Evolutionary conservation across 1,139 yeast genomes (phyloP).

Genomic region (Blastobotrys indianensis): DNA sequence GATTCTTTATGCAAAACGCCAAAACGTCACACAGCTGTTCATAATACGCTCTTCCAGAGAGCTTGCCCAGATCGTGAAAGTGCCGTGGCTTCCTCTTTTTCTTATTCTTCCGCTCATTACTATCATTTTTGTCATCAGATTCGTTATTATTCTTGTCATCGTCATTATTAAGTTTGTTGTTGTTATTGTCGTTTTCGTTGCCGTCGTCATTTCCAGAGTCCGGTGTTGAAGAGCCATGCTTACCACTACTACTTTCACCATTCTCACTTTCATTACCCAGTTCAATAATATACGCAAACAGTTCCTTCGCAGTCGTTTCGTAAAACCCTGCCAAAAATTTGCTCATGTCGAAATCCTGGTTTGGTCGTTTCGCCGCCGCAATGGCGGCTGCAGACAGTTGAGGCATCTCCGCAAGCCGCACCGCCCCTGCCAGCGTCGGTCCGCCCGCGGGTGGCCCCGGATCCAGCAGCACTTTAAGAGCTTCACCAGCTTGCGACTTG

Average conservation of each 20-base stretch:
- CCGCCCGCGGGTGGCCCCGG: constrained; percentile 6
- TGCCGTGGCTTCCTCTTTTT: too few species aligned
- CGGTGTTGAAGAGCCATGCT: too few species aligned
- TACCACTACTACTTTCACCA: too few species aligned
- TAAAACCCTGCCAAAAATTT: constrained; percentile 6
- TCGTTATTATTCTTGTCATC: too few species aligned
- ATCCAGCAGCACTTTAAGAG: constrained; percentile 51
- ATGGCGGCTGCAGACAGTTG: too few species aligned
- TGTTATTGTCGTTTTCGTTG: too few species aligned
- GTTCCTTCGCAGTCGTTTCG: background rate
- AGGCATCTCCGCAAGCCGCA: too few species aligned
- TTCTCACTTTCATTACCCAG: background rate
- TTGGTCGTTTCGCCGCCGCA: too few species aligned
- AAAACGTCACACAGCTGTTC: constrained; percentile 67
- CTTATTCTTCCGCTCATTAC: too few species aligned
- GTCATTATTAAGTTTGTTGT: too few species aligned
- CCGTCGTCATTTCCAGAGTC: background rate
- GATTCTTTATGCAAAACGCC: constrained; percentile 59
- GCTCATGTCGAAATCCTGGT: constrained; percentile 1
- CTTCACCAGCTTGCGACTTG: constrained; percentile 78
- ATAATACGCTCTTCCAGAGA: constrained; percentile 40
- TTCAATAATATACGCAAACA: constrained; percentile 4
- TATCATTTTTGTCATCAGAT: too few species aligned
- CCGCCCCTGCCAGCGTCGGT: constrained; percentile 5
- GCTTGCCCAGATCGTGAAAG: constrained; percentile 2